Evolutionary conservation across 192 early-diverging fungal species (phyloP).

Genomic region (Coemansia sp.): DNA sequence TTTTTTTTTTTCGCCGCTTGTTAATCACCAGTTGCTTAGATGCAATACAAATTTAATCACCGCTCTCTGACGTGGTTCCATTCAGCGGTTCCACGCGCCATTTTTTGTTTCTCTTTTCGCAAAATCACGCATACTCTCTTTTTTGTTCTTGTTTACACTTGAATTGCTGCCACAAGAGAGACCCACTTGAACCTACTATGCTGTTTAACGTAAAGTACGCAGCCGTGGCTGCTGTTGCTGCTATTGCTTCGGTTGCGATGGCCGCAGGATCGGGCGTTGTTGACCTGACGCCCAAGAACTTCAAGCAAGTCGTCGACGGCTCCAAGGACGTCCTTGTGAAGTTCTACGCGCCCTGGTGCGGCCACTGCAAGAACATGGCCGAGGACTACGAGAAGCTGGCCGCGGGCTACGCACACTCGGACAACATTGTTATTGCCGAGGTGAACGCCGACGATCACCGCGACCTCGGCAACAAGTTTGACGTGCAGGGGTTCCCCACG

Average conservation of each 20-base stretch:
- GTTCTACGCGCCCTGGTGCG: conserved; percentile 94
- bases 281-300: conserved; percentile 50
- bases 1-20: not conserved
- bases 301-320: conserved; percentile 57
- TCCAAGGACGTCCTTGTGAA: conserved; percentile 81
- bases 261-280: conserved; percentile 36
- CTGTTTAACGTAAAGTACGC: conserved; percentile 38
- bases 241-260: conserved; percentile 32
- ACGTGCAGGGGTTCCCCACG: conserved; percentile 82
- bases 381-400: conserved; percentile 79
- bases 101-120: not conserved
- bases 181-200: conserved; percentile 8
- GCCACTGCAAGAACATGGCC: conserved; percentile 79
- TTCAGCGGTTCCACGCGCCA: not conserved
- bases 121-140: not conserved
- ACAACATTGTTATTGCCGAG: conserved; percentile 87
- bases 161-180: not conserved
- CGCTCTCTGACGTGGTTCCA: not conserved
- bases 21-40: not conserved
- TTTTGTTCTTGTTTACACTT: conserved; percentile 7
- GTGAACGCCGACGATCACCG: conserved; percentile 85
- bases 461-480: conserved; percentile 74
- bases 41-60: not conserved
- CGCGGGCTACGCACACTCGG: conserved; percentile 67
- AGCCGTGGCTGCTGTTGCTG: conserved; percentile 25